Conservation (phyloP, 305 asterid species). For the Salvia sclarea region DNA sequence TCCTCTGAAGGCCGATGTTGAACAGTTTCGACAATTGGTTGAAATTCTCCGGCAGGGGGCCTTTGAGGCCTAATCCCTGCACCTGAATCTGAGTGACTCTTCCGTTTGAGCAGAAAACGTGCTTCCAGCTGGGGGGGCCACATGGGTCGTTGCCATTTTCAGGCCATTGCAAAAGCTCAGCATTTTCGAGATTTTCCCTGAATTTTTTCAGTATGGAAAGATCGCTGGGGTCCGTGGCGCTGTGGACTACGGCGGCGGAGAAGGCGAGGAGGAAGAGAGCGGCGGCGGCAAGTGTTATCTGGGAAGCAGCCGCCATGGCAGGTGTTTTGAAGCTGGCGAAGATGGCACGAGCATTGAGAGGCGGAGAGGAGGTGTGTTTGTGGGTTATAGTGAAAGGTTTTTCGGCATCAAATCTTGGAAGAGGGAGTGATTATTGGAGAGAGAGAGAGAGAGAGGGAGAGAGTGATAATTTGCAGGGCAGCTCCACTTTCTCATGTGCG, state of each 20-base stretch:
- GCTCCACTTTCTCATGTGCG: conserved; percentile 20
- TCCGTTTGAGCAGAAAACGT: conserved; percentile 52
- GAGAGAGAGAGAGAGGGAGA: conserved; percentile 36
- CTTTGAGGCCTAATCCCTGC: conserved; percentile 63
- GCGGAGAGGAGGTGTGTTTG: conserved; percentile 33
- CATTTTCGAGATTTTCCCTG: conserved; percentile 63
- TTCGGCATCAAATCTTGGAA: conserved; percentile 36
- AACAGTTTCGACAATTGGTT: conserved; percentile 58
- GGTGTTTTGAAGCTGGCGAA: conserved; percentile 19
- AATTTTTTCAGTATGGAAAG: conserved; percentile 62
- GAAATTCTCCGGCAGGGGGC: conserved; percentile 70
- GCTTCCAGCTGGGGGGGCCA: conserved; percentile 83
- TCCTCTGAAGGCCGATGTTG: conserved; percentile 72
- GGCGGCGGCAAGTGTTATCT: conserved; percentile 28
- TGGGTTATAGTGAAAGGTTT: conserved; percentile 26
- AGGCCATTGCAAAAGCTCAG: conserved; percentile 80
- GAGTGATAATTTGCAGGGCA: conserved; percentile 4
- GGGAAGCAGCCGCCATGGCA: conserved; percentile 45
- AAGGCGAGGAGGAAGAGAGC: conserved; percentile 37
- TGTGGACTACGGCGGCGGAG: conserved; percentile 34
- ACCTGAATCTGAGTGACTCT: conserved; percentile 88
- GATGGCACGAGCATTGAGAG: conserved; percentile 36
- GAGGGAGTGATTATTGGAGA: conserved; percentile 53
- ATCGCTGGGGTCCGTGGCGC: conserved; percentile 69
- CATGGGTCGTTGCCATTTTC: conserved; percentile 71